phyloP scores from a whole-genome alignment of 2,329 filamentous ascomycete species.

The Pseudogymnoascus pannorum region DNA sequence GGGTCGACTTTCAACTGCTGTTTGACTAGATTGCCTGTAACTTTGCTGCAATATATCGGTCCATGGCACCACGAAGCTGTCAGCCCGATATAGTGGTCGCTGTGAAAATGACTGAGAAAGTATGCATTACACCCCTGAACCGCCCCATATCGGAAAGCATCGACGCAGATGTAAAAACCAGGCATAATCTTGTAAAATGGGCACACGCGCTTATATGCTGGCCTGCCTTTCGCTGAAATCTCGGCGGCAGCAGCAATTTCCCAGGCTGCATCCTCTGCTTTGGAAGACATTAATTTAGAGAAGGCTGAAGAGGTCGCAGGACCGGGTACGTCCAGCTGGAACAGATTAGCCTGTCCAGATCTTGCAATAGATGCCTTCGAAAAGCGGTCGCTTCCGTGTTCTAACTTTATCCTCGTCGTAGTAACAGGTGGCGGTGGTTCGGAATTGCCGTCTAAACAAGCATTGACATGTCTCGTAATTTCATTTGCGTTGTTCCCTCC shows the following conservation, averaged over 20 bases:
- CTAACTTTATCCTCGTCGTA: constrained; percentile 30
- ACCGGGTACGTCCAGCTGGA: constrained; percentile 42
- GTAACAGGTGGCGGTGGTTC: constrained; percentile 41
- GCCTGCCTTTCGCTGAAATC: constrained; percentile 69
- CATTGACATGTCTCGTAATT: constrained; percentile 80
- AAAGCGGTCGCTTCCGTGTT: constrained; percentile 48
- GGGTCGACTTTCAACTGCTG: constrained; percentile 80
- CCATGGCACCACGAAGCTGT: constrained; percentile 86
- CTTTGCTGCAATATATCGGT: constrained; percentile 90
- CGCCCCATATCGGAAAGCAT: constrained; percentile 91
- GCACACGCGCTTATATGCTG: constrained; percentile 81
- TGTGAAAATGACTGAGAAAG: constrained; percentile 96
- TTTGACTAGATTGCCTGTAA: constrained; percentile 82
- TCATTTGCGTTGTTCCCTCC: constrained; percentile 55
- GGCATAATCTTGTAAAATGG: constrained; percentile 99
- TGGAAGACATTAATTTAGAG: constrained; percentile 83
- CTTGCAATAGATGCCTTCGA: constrained; percentile 60
- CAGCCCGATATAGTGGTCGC: constrained; percentile 91
- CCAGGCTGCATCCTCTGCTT: constrained; percentile 89
- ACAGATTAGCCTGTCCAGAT: constrained; percentile 75
- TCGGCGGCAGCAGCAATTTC: constrained; percentile 76
- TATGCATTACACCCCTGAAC: constrained; percentile 90
- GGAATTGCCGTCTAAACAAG: constrained; percentile 78
- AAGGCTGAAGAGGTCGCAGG: constrained; percentile 53
- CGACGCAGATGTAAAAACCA: constrained; percentile 85